Evolutionary conservation across 805 yeast genomes (phyloP), one percentile per base, ranked within the genome.

Genomic region (Myxozyma monticola): DNA sequence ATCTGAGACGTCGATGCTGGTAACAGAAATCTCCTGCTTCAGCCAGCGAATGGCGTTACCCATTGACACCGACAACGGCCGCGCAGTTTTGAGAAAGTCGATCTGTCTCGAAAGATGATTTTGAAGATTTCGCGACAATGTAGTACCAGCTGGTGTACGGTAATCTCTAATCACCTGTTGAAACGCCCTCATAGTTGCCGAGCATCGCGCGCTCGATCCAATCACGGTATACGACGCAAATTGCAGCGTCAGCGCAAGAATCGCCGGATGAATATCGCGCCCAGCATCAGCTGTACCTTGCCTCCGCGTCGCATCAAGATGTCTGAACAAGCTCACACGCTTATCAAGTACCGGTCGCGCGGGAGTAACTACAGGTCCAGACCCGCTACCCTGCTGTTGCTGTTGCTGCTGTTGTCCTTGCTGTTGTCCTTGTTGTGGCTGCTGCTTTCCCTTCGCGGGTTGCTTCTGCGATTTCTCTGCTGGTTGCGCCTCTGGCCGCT

Each of bases 21-120:
- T 80, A 37, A 79, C 76, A 0, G 96, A 81, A 48, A 93, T 91
- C 66, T 87, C 91, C 71, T 91, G 98, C 65, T 93, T 93, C 57
- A 93, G 76, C 96, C 97, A 90, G 62, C 99, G 80, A 59, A 93
- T 93, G 2, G 97, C 91, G 71, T 90, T 93, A 47, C 99, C 99
- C 99, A 93, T 93, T 0, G 96, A 79, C 1, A 90, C 86, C 48
- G 93, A 82, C 42, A 93, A 75, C 0, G 98, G 97, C 56, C 99
- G 80, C 2, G 96, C 90, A 8, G 88, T 81, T 62, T 88, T 91
- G 60, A 93, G 73, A 60, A 85, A 88, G 66, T 91, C 99, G 58
- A 93, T 93, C 70, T 93, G 99, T 64, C 85, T 88, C 9, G 95
- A 83, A 51, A 93, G 74, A 67, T 89, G 91, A 28, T 84, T 82